Evolutionary conservation across 306 rosid species (phyloP).

Genomic region (Acacia melanoxylon): DNA sequence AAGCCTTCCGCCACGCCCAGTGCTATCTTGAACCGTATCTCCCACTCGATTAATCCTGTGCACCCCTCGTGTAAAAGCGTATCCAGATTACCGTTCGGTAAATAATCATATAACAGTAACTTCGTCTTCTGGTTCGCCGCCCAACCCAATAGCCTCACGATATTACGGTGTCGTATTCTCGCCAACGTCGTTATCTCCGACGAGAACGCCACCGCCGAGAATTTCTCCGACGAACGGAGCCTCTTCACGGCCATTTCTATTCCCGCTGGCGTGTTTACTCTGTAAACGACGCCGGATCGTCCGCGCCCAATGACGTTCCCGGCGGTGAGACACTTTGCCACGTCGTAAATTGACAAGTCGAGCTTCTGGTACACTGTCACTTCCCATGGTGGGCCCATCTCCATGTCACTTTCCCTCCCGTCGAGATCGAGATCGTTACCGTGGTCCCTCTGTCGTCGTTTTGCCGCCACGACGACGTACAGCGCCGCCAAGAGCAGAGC

Average conservation of each 20-base stretch:
- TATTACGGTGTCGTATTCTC: constrained; percentile 63
- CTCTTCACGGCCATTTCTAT: constrained; percentile 49
- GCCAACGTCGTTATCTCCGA: constrained; percentile 64
- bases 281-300: constrained; percentile 61
- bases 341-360: constrained; percentile 57
- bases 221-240: constrained; percentile 44
- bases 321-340: constrained; percentile 46
- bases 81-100: constrained; percentile 53
- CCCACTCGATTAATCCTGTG: constrained; percentile 61
- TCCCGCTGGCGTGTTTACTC: constrained; percentile 40
- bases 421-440: constrained; percentile 36
- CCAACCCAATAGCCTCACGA: constrained; percentile 65
- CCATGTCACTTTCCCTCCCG: constrained; percentile 41
- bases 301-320: constrained; percentile 58
- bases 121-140: constrained; percentile 56
- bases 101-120: constrained; percentile 52
- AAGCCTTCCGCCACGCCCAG: constrained; percentile 64
- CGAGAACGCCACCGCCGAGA: constrained; percentile 56
- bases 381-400: constrained; percentile 67
- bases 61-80: constrained; percentile 49
- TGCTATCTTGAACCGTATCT: constrained; percentile 64
- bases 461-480: constrained; percentile 46
- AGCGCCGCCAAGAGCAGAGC: constrained; percentile 54
- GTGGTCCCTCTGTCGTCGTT: constrained; percentile 33
- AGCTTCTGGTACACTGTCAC: constrained; percentile 68